Evolutionary conservation across 176 grass and related monocot species (phyloP).

Genomic region (Oryza glaberrima): DNA sequence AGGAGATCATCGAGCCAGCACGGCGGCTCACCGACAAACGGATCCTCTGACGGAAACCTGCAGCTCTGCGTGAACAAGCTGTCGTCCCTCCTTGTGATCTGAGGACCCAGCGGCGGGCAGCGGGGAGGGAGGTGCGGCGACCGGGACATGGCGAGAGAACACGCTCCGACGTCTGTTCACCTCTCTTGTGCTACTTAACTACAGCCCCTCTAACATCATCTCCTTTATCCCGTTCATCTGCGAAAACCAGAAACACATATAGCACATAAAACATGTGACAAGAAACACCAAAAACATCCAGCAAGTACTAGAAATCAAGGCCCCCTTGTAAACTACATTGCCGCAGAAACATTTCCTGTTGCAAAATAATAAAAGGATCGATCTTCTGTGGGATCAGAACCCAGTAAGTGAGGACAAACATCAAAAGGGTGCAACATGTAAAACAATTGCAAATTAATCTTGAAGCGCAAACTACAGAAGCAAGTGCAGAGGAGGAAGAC

Average conservation of each 20-base stretch:
- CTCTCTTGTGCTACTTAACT: conserved; percentile 32
- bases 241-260: conserved; percentile 32
- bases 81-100: conserved; percentile 57
- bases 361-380: not conserved
- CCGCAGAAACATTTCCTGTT: conserved; percentile 8
- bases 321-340: conserved; percentile 32
- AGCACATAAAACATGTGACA: conserved; percentile 43
- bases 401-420: conserved; percentile 4
- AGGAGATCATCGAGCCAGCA: conserved; percentile 91
- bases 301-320: conserved; percentile 6
- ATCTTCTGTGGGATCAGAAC: conserved; percentile 34
- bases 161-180: conserved; percentile 11
- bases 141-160: conserved; percentile 68
- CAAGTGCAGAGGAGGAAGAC: not conserved
- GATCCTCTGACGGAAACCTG: conserved; percentile 57
- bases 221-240: conserved; percentile 46
- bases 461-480: not conserved
- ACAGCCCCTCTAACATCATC: conserved; percentile 31
- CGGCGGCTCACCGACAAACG: conserved; percentile 54
- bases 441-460: not conserved
- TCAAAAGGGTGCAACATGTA: not conserved
- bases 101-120: conserved; percentile 62
- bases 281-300: conserved; percentile 27
- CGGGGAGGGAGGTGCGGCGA: conserved; percentile 85
- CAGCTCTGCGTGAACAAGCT: conserved; percentile 58